Evolutionary conservation across 1,139 yeast genomes (phyloP).

Genomic region (Yamadazyma buinensis): DNA sequence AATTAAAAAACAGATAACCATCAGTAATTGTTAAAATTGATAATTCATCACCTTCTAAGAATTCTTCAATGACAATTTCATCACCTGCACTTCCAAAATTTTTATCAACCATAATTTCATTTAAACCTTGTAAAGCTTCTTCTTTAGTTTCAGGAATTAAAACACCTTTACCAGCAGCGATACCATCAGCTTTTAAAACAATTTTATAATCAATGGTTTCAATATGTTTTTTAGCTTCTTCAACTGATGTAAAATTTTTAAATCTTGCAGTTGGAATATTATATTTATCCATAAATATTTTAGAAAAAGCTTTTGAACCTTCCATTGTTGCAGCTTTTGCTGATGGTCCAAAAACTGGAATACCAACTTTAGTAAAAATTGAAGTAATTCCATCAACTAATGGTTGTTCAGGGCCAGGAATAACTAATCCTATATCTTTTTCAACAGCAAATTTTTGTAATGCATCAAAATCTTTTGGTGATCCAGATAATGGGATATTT

Average conservation of each 20-base stretch:
- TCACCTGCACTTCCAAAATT: conserved; percentile 94
- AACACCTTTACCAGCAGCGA: conserved; percentile 99
- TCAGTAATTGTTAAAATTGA: conserved; percentile 90
- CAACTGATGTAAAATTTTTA: conserved; percentile 73
- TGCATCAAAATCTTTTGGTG: conserved; percentile 55
- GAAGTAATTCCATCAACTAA: conserved; percentile 87
- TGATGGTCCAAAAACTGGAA: conserved; percentile 95
- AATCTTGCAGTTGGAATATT: conserved; percentile 92
- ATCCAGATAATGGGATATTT: conserved; percentile 63
- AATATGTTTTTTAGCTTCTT: conserved; percentile 70
- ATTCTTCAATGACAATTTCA: conserved; percentile 95
- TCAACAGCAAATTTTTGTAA: conserved; percentile 68
- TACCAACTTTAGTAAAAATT: conserved; percentile 70
- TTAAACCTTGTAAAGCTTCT: conserved; percentile 82
- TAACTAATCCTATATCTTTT: conserved; percentile 65
- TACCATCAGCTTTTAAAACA: conserved; percentile 95
- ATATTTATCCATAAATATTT: conserved; percentile 90
- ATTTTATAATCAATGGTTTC: conserved; percentile 65
- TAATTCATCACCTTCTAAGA: conserved; percentile 93
- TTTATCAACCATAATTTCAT: conserved; percentile 84
- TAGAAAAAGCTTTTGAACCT: conserved; percentile 94
- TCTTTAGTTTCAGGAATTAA: conserved; percentile 80
- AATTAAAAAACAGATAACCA: conserved; percentile 85
- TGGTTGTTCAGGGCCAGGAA: conserved; percentile 99
- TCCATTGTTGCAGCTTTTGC: conserved; percentile 91